Evolutionary conservation across 129 eudicot genomes (phyloP).

Genomic region (Tanacetum coccineum): DNA sequence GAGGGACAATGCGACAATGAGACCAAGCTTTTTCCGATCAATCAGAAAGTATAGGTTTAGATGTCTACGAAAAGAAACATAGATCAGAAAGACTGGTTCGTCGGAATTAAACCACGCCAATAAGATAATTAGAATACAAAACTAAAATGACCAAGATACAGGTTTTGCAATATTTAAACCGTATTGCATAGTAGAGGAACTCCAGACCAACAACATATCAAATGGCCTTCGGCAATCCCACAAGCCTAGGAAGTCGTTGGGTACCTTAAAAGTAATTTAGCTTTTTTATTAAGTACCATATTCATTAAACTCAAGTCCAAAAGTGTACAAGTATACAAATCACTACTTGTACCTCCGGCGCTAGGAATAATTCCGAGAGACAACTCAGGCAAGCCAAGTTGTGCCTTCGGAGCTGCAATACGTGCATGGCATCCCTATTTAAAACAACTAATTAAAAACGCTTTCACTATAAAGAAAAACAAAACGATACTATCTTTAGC

Average conservation of each 20-base stretch:
- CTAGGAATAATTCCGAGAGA: conserved; percentile 95
- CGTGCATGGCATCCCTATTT: conserved; percentile 93
- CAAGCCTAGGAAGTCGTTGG: conserved; percentile 22
- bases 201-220: conserved; percentile 91
- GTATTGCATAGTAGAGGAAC: conserved; percentile 15
- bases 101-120: background rate
- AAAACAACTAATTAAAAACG: conserved; percentile 3
- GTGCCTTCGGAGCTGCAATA: conserved; percentile 75
- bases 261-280: conserved; percentile 50
- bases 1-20: conserved; percentile 24
- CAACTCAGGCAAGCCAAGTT: conserved; percentile 93
- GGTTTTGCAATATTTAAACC: conserved; percentile 5
- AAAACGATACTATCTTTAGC: background rate
- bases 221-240: conserved; percentile 76
- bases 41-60: conserved; percentile 67
- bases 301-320: conserved; percentile 10
- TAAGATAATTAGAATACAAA: background rate
- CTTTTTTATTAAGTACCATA: background rate
- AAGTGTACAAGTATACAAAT: conserved; percentile 7
- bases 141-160: conserved; percentile 1
- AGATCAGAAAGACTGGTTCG: conserved; percentile 2
- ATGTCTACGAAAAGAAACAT: conserved; percentile 40
- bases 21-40: conserved; percentile 70
- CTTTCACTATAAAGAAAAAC: background rate
- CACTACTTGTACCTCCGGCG: conserved; percentile 60